Conservation (phyloP, 2,329 filamentous ascomycete species). For the Sphaerulina vaccinii region DNA sequence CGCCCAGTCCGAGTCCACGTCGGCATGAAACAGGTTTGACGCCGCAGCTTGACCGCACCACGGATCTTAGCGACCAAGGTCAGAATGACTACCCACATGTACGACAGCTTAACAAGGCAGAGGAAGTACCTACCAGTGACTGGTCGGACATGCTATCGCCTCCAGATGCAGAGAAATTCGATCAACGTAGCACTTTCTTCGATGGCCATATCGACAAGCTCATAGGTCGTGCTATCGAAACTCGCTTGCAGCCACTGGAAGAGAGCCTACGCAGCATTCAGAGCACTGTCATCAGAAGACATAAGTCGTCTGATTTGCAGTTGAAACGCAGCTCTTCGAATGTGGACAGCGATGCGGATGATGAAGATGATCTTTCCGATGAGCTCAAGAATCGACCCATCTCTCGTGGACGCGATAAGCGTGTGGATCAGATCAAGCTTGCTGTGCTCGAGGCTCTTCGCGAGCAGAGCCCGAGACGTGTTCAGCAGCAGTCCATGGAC, state of each 20-base stretch:
- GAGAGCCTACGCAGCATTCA: constrained; percentile 75
- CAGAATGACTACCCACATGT: constrained; percentile 43
- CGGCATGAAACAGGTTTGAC: constrained; percentile 18
- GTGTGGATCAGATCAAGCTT: constrained; percentile 71
- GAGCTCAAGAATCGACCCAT: constrained; percentile 63
- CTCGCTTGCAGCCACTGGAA: constrained; percentile 77
- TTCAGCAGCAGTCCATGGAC: constrained; percentile 30
- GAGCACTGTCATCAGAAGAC: constrained; percentile 41
- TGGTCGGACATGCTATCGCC: constrained; percentile 88
- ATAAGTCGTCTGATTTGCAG: constrained; percentile 57
- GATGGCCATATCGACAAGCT: constrained; percentile 85
- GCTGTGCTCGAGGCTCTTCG: constrained; percentile 62
- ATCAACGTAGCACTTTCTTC: constrained; percentile 81
- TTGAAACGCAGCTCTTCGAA: constrained; percentile 44
- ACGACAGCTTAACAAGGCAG: constrained; percentile 62
- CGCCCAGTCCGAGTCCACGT: constrained; percentile 67
- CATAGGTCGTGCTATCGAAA: constrained; percentile 73
- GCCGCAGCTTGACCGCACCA: constrained; percentile 13
- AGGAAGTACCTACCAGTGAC: constrained; percentile 73
- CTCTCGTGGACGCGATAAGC: constrained; percentile 76
- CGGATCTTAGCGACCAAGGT: constrained; percentile 44
- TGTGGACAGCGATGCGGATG: constrained; percentile 86
- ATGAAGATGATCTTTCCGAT: constrained; percentile 69
- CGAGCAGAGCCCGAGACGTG: constrained; percentile 32
- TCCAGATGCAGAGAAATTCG: constrained; percentile 78